Percentiles rank a stretch among this genome's conserved stretches.
These are phyloP conservation scores for Globomyces sp. DNA, from an alignment of 371 early-diverging fungal genomes.

Conservation along the genomic window DNA sequence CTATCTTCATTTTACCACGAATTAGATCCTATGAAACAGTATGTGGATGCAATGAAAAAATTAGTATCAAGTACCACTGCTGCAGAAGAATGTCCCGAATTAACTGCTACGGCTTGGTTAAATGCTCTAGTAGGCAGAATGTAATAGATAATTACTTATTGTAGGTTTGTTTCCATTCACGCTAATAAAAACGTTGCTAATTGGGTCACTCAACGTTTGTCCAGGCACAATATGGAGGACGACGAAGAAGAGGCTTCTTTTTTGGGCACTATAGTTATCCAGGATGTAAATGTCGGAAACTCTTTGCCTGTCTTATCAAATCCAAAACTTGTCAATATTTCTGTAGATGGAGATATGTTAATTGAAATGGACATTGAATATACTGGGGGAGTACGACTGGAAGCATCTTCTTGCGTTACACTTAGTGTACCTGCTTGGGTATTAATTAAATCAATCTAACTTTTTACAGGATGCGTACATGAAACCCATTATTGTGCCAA, in stretches of 20 bases:
- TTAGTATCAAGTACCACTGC: slow-evolving; percentile 22
- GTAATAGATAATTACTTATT: not conserved
- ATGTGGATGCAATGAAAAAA: slow-evolving; percentile 37
- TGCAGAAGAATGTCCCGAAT: slow-evolving; percentile 16
- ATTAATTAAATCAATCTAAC: no score
- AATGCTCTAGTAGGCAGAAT: slow-evolving; percentile 82
- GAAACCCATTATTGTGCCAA: slow-evolving; percentile 69
- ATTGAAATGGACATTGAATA: slow-evolving; percentile 77
- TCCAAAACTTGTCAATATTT: slow-evolving; percentile 67
- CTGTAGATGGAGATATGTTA: slow-evolving; percentile 68
- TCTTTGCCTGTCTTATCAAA: slow-evolving; percentile 76
- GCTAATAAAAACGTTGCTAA: slow-evolving; percentile 36
- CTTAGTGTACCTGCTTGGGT: slow-evolving; percentile 32
- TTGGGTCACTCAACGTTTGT: slow-evolving; percentile 34
- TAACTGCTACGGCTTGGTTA: slow-evolving; percentile 63
- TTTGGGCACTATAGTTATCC: slow-evolving; percentile 77
- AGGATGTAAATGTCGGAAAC: slow-evolving; percentile 75
- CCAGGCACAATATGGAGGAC: slow-evolving; percentile 9
- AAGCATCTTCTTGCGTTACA: slow-evolving; percentile 40
- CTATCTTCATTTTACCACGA: slow-evolving; percentile 26
- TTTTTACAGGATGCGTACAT: slow-evolving; percentile 30
- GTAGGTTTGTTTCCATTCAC: slow-evolving; percentile 41
- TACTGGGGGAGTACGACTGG: slow-evolving; percentile 45
- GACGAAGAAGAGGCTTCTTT: slow-evolving; percentile 42
- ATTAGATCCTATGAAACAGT: slow-evolving; percentile 24